Base-by-base conservation (phyloP, 768 basidiomycete genomes). In the Xanthoconium purpureum region DNA sequence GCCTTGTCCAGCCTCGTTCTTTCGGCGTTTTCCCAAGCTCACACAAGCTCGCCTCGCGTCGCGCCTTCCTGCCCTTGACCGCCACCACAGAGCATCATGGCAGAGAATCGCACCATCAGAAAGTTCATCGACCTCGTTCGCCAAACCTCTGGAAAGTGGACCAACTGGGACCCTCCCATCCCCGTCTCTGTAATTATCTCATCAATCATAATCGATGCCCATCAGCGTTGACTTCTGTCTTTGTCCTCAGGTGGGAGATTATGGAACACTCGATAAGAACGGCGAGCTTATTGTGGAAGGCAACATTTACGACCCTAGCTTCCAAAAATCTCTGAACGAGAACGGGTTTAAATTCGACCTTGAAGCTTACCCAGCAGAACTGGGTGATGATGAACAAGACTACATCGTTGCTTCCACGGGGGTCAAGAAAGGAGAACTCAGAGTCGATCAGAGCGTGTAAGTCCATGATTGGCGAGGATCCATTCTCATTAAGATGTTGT, bases 101-200 rank as follows among this genome's bases (percentile, higher is more conserved):
- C 1, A 11, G 18, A 7, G n/a, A 20, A 35, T 33, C 4, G 12
- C 32, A 15, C 6, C n/a, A 10, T 33, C 32, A 47, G 46, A 47
- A 35, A 35, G 14, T 47, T 47, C 33, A 47, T 47, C 33, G 18
- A 37, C 20, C 33, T 53, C 47, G 63, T 73, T 45, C 63, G 50
- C 14, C 46, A 42, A 6, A 53, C 51, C 12, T 67, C 68, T 28
- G 67, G 65, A n/a, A 69, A 71, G 52, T 71, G 67, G 65, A 59
- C 69, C 11, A 71, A 63, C 47, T 73, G 68, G 68, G 69, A 72
- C 52, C 66, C 72, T 15, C 67, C 72, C 36, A 65, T 63, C 47
- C 63, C 60, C 37, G 57, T 72, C n/a, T 7, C n/a, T 13, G 59
- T 63, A 61, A 56, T 57, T 60, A 12, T 48, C 20, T 3, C 42